Conservation (phyloP, 139 green algal species). For the Tetradesmus lagerheimii region DNA sequence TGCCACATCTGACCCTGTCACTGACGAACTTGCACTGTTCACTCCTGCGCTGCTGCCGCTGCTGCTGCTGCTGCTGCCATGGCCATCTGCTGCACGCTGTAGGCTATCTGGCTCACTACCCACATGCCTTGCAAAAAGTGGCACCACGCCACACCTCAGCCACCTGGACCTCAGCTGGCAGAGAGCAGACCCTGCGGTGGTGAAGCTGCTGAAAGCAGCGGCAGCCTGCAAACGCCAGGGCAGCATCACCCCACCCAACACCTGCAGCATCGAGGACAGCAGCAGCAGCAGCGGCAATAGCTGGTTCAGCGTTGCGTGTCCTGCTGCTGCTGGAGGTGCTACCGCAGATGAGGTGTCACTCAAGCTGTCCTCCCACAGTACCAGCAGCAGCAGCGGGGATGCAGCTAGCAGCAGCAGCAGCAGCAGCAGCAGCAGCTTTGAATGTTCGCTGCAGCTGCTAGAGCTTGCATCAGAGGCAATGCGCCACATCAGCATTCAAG, state of each 20-base stretch:
- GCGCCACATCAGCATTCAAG: background rate
- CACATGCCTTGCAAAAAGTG: background rate
- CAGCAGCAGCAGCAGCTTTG: background rate
- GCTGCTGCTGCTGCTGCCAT: background rate
- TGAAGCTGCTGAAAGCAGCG: background rate
- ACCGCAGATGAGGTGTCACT: no score
- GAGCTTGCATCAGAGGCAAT: background rate
- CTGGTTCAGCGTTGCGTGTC: no score
- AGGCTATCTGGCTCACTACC: background rate
- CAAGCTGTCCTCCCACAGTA: background rate
- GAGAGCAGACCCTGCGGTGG: background rate
- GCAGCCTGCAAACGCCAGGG: background rate
- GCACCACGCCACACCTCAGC: background rate
- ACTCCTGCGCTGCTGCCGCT: background rate
- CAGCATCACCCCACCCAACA: background rate
- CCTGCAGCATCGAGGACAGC: background rate
- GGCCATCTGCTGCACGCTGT: background rate
- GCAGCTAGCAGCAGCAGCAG: background rate
- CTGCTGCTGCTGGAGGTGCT: no score
- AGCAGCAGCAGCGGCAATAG: background rate
- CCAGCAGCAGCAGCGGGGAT: background rate
- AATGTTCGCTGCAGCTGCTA: background rate
- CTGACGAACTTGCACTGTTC: no score
- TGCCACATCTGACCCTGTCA: no score
- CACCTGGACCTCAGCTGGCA: background rate